Percentiles rank a stretch among this genome's conserved stretches.
Evolutionary conservation across 306 rosid species (phyloP).

Genomic region (Mimosa pudica): DNA sequence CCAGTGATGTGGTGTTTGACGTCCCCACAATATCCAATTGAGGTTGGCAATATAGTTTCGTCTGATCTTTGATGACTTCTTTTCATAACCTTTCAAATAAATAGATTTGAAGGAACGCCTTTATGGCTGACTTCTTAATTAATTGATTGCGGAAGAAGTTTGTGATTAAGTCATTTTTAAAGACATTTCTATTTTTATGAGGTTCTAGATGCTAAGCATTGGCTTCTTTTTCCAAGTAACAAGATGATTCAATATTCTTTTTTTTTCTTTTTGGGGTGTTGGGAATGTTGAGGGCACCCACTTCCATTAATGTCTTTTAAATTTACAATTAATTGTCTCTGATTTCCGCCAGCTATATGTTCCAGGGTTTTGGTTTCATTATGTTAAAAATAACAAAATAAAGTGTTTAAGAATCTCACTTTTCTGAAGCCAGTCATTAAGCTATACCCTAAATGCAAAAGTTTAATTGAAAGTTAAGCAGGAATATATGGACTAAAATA

Average conservation of each 20-base stretch:
- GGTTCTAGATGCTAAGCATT: neutral
- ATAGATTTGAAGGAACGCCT: neutral
- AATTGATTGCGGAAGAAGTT: neutral
- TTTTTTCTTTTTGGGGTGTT: too few species aligned
- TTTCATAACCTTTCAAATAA: too few species aligned
- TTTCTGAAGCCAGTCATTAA: too few species aligned
- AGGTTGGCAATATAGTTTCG: neutral
- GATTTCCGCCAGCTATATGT: neutral
- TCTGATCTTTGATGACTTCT: neutral
- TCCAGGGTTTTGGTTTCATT: neutral
- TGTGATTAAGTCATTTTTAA: neutral
- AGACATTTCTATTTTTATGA: neutral
- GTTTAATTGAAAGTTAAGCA: too few species aligned
- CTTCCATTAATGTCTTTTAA: neutral
- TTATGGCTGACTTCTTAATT: neutral
- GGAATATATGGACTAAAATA: neutral
- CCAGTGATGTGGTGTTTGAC: neutral
- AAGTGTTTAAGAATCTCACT: neutral
- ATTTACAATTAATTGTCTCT: neutral
- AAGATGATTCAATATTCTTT: too few species aligned
- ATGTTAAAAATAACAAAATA: neutral
- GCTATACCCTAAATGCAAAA: too few species aligned
- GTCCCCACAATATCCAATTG: neutral
- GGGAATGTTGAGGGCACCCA: too few species aligned
- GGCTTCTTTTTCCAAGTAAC: neutral